A percentile compares a stretch with the other conserved stretches of the same genome.
These are phyloP conservation scores for Neurospora sp. DNA, from an alignment of 495 filamentous ascomycete species.

Conservation along the genomic window DNA sequence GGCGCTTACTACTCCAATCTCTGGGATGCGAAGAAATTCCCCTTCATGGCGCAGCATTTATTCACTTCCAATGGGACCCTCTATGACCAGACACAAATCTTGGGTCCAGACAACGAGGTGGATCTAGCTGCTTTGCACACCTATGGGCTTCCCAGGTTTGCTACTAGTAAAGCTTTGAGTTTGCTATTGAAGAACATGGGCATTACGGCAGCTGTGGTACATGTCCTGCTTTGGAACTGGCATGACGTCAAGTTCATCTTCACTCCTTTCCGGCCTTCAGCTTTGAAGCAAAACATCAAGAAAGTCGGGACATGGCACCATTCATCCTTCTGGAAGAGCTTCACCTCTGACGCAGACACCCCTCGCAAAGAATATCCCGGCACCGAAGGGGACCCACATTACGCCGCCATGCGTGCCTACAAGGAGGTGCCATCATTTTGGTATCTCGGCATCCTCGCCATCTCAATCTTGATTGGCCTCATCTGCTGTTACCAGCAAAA, in stretches of 20 bases:
- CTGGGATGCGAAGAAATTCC: conserved; percentile 36
- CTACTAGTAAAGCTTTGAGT: conserved; percentile 29
- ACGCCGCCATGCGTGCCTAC: conserved; percentile 35
- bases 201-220: conserved; percentile 31
- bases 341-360: neutral
- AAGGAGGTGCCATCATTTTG: conserved; percentile 44
- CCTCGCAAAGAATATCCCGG: conserved; percentile 1
- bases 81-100: conserved; percentile 34
- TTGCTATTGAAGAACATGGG: conserved; percentile 30
- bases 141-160: conserved; percentile 31
- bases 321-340: conserved; percentile 4
- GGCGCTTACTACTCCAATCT: conserved; percentile 36
- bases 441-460: conserved; percentile 34
- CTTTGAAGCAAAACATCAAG: conserved; percentile 10
- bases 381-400: conserved; percentile 33
- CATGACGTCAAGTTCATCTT: conserved; percentile 15
- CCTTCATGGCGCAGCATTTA: conserved; percentile 38
- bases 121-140: conserved; percentile 19
- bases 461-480: conserved; percentile 38
- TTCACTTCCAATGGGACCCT: conserved; percentile 42
- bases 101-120: conserved; percentile 28
- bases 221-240: conserved; percentile 29
- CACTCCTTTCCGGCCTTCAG: conserved; percentile 12
- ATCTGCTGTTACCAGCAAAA: conserved; percentile 35
- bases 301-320: neutral